These are phyloP conservation scores for Kernera saxatilis DNA, from an alignment of 345 rosid species.

Conservation along the genomic window DNA sequence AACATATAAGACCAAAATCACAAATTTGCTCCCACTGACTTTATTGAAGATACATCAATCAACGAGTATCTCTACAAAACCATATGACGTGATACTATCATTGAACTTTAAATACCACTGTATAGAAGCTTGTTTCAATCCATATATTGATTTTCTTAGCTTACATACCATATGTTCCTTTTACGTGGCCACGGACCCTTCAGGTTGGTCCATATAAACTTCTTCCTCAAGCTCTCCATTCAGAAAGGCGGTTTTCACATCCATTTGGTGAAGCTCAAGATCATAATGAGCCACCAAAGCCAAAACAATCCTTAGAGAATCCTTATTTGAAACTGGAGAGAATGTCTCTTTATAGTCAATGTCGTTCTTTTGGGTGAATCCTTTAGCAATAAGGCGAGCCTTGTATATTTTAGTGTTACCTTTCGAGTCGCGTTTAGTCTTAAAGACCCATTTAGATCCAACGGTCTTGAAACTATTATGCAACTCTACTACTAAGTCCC, in stretches of 20 bases:
- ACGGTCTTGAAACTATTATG: too few relatives aligned
- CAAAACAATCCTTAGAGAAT: not conserved
- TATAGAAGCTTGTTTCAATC: not conserved
- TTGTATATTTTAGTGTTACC: not conserved
- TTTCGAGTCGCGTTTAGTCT: not conserved
- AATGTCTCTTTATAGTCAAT: not conserved
- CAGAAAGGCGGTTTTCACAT: not conserved
- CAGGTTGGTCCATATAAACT: not conserved
- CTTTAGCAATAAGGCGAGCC: not conserved
- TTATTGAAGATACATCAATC: not conserved
- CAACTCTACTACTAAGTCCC: not conserved
- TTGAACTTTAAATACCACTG: not conserved
- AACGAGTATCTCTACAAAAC: not conserved
- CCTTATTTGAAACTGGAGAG: not conserved
- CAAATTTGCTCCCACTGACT: not conserved
- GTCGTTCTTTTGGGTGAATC: not conserved
- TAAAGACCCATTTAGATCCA: not conserved
- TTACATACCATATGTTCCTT: not conserved
- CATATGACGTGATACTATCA: not conserved
- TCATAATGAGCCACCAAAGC: not conserved
- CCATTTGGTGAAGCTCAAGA: not conserved
- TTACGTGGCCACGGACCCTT: not conserved
- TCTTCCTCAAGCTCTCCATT: not conserved
- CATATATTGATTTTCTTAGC: not conserved
- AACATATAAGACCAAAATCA: not conserved